These are phyloP conservation scores for Ephemerocybe angulata DNA, from an alignment of 768 basidiomycete species.

Conservation along the genomic window DNA sequence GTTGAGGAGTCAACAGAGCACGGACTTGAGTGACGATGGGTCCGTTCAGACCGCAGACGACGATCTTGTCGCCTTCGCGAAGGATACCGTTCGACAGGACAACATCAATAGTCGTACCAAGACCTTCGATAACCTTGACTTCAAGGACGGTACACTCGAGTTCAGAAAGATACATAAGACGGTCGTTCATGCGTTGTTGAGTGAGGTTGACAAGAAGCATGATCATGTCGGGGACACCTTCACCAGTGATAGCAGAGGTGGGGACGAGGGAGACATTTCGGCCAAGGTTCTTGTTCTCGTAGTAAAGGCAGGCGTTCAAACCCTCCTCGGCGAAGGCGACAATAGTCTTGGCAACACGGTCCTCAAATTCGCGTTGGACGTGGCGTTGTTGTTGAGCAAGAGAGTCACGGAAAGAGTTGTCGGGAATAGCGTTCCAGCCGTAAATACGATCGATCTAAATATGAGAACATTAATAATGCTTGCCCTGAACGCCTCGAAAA, in stretches of 20 bases:
- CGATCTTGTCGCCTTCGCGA: conserved; percentile 88
- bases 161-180: conserved; percentile 96
- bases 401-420: conserved; percentile 90
- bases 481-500: neutral
- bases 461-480: conserved; percentile 6
- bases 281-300: conserved; percentile 94
- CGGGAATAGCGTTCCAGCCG: conserved; percentile 87
- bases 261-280: conserved; percentile 95
- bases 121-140: conserved; percentile 97
- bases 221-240: conserved; percentile 99
- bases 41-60: conserved; percentile 95
- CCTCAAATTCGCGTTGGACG: conserved; percentile 90
- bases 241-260: conserved; percentile 96
- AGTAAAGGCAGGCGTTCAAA: conserved; percentile 91
- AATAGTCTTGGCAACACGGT: conserved; percentile 78
- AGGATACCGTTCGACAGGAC: conserved; percentile 92
- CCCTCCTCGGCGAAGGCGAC: conserved; percentile 98
- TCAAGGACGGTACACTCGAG: conserved; percentile 97
- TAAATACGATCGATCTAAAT: conserved; percentile 94
- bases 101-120: conserved; percentile 97
- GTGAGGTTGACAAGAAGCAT: conserved; percentile 96
- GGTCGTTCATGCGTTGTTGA: conserved; percentile 95
- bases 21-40: conserved; percentile 94
- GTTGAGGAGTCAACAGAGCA: conserved; percentile 93
- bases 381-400: conserved; percentile 73